Conservation (phyloP, 306 rosid species). For the Ormosia emarginata region DNA sequence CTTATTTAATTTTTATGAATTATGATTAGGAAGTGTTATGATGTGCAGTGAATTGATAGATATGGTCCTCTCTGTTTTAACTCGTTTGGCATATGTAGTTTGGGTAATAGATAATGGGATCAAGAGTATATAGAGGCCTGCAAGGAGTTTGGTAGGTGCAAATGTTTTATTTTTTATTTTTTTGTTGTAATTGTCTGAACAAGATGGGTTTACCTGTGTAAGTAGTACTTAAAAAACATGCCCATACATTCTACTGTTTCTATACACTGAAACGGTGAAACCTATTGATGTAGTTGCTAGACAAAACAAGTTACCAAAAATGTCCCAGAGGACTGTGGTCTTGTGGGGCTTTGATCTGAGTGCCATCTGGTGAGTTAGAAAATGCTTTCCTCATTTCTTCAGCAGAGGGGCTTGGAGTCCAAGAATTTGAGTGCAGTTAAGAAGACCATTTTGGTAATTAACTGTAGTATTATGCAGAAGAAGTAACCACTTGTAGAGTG, state of each 20-base stretch:
- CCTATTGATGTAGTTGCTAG: not conserved
- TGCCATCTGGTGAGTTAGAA: not conserved
- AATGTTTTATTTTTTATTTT: not conserved
- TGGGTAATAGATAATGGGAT: not conserved
- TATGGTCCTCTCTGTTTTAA: not conserved
- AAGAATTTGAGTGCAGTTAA: not conserved
- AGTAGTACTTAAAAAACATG: not conserved
- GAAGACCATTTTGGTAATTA: not conserved
- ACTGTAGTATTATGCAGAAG: not conserved
- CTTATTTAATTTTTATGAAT: not conserved
- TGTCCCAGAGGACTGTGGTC: not conserved
- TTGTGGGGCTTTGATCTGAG: not conserved
- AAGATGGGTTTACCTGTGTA: not conserved
- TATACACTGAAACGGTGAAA: not conserved
- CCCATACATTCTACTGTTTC: not conserved
- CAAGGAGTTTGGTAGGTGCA: not conserved
- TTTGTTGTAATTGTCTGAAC: not conserved
- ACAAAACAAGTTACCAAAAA: not conserved
- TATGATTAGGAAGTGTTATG: not conserved
- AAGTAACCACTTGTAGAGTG: not conserved
- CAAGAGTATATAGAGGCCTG: not conserved
- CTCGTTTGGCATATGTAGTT: not conserved
- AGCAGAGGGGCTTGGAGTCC: not conserved
- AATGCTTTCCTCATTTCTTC: not conserved
- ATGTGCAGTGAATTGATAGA: not conserved